Conservation (phyloP, 352 stramenopile genomes). For the Peronospora belbahrii region DNA sequence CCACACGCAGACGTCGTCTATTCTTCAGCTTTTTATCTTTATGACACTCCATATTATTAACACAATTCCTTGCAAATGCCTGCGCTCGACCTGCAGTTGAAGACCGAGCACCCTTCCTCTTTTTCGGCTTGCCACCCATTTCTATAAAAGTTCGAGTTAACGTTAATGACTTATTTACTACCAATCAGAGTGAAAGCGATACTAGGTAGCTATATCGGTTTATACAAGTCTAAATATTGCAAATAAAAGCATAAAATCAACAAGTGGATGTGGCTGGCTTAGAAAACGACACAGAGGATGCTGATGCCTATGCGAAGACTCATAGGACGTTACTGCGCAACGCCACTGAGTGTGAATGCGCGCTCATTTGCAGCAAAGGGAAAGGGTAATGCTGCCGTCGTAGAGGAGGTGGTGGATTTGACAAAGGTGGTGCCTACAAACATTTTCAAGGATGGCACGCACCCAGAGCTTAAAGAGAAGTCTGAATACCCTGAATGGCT, state of each 20-base stretch:
- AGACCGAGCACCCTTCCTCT: slow-evolving; percentile 53
- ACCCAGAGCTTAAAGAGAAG: slow-evolving; percentile 75
- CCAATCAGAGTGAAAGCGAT: slow-evolving; percentile 1
- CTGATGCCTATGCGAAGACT: slow-evolving; percentile 40
- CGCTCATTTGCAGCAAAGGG: slow-evolving; percentile 65
- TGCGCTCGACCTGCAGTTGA: slow-evolving; percentile 37
- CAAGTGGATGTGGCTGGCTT: slow-evolving; percentile 13
- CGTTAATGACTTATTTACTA: slow-evolving; percentile 3
- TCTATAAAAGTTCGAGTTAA: no score
- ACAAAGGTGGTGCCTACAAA: slow-evolving; percentile 71
- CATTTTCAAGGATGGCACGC: slow-evolving; percentile 77
- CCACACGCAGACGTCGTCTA: slow-evolving; percentile 66
- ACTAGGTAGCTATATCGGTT: slow-evolving; percentile 5
- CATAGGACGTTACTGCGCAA: slow-evolving; percentile 18
- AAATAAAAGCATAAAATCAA: neutral
- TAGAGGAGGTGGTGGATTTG: slow-evolving; percentile 72
- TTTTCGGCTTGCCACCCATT: slow-evolving; percentile 48
- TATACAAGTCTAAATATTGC: neutral
- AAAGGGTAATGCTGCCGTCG: slow-evolving; percentile 36
- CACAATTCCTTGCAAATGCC: slow-evolving; percentile 53
- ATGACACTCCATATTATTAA: slow-evolving; percentile 49
- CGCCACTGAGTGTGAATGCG: slow-evolving; percentile 25
- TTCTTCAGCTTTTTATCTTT: slow-evolving; percentile 61
- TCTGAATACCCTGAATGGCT: slow-evolving; percentile 81
- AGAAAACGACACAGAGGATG: slow-evolving; percentile 15